These are phyloP conservation scores for Cystobasidium pallidum DNA, from an alignment of 1,284 basidiomycete genomes.

Conservation along the genomic window DNA sequence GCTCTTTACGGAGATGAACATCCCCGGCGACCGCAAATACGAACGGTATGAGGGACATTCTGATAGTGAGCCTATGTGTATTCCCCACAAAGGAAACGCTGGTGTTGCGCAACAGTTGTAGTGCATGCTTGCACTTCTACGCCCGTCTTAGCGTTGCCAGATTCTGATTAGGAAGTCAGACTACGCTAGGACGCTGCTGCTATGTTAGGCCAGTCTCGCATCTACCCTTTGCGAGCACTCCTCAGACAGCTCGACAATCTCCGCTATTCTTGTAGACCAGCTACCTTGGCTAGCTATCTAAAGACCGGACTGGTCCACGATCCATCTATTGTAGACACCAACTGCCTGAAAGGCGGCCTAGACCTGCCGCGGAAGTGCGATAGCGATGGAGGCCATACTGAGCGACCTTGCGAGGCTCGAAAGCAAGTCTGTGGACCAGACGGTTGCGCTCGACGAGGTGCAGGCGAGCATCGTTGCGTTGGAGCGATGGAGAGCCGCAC, in stretches of 20 bases:
- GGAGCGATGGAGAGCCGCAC: constrained; percentile 34
- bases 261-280: neutral
- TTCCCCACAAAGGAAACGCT: no score
- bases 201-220: neutral
- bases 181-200: no score
- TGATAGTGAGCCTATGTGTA: no score
- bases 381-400: constrained; percentile 31
- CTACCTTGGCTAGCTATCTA: neutral
- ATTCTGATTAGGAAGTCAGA: no score
- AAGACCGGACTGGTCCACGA: neutral
- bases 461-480: constrained; percentile 29
- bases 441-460: constrained; percentile 11
- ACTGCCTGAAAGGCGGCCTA: neutral
- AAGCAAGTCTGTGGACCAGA: constrained; percentile 34
- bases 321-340: neutral
- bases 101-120: no score
- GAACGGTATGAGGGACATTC: no score
- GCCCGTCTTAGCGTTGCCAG: no score
- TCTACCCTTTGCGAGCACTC: neutral
- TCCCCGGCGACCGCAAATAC: no score
- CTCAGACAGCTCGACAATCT: neutral
- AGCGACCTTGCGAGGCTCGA: constrained; percentile 38
- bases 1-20: no score
- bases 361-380: neutral
- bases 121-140: neutral